These are phyloP conservation scores for Haplosporangium gracile DNA, from an alignment of 192 early-diverging fungal genomes.

Conservation along the genomic window DNA sequence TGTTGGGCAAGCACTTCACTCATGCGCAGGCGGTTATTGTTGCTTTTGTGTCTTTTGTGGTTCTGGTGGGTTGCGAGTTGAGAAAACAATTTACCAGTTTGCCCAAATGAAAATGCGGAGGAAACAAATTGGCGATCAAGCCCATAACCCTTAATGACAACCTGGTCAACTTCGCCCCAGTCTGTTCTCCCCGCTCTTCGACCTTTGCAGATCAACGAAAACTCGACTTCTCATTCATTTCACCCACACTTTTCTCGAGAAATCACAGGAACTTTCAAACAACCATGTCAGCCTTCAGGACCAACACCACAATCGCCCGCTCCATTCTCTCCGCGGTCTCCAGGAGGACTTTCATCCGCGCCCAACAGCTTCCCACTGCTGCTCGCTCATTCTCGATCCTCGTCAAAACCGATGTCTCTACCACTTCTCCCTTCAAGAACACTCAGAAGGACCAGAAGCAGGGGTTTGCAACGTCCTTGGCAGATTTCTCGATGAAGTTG, in stretches of 20 bases:
- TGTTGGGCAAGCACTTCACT: too few relatives aligned
- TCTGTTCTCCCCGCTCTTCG: background rate
- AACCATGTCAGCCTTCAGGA: conserved; percentile 44
- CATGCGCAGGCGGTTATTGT: too few relatives aligned
- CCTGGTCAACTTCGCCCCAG: background rate
- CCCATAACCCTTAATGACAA: background rate
- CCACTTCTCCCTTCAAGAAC: background rate
- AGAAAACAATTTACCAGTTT: too few relatives aligned
- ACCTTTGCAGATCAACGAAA: background rate
- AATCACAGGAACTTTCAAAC: background rate
- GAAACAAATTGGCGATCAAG: background rate
- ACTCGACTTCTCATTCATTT: background rate
- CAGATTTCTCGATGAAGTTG: conserved; percentile 35
- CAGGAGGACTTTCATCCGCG: background rate
- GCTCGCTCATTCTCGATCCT: conserved; percentile 26
- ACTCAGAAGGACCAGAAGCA: conserved; percentile 10
- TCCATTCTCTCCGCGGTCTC: background rate
- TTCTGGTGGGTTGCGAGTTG: too few relatives aligned
- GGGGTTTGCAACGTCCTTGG: conserved; percentile 28
- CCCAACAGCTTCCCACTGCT: background rate
- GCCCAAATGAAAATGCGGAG: background rate
- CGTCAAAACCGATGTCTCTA: background rate
- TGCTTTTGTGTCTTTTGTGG: too few relatives aligned
- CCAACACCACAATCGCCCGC: conserved; percentile 11
- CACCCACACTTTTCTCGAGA: background rate